Evolutionary conservation across 2,329 filamentous ascomycete species (phyloP), one percentile per base, ranked within the genome.

Genomic region (Hypoxylon sp.): DNA sequence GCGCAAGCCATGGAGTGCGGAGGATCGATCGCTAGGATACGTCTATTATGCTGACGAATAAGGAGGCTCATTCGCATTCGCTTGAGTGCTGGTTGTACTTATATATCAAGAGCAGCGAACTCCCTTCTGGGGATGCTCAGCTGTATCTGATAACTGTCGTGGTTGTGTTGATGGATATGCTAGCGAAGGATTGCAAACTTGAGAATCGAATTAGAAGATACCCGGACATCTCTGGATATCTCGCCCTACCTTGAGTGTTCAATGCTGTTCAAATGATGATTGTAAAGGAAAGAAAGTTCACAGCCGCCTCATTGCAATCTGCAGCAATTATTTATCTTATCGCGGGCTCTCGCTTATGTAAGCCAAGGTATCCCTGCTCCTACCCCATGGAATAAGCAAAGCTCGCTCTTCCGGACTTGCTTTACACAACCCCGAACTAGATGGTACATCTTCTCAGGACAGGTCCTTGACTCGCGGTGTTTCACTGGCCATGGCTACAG

Each of bases 1-100:
- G 36, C 24, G 45, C 24, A 55, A 38, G 18, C 14, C 30, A 40
- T 30, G 30, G 32, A 49, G 51, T 40, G 45, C 45, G 60, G 48
- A 24, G 32, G 42, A 40, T 48, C 44, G 18, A 38, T 57, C 20
- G 32, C 33, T 56, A 24, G 18, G 16, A 42, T 28, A 6, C 14
- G 2, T 16, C 50, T 30, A 46, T 45, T 53, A 63, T 42, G 54
- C 45, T 22, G 14, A 11, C 22, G 24, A 28, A 22, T 20, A 38
- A 33, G 16, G 22, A 11, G 50, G 16, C 51, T 52, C 59, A 36
- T 48, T 54, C 56, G 18, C 59, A 36, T 48, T 54, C 56, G 18
- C 52, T 58, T 46, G 28, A n/a, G 36, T 18, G 24, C 45, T 24
- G 45, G 18, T 33, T 63, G 28, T 58, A 42, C 8, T n/a, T 56